Evolutionary conservation across 345 rosid species (phyloP).

Genomic region (Eucalyptus marginata): DNA sequence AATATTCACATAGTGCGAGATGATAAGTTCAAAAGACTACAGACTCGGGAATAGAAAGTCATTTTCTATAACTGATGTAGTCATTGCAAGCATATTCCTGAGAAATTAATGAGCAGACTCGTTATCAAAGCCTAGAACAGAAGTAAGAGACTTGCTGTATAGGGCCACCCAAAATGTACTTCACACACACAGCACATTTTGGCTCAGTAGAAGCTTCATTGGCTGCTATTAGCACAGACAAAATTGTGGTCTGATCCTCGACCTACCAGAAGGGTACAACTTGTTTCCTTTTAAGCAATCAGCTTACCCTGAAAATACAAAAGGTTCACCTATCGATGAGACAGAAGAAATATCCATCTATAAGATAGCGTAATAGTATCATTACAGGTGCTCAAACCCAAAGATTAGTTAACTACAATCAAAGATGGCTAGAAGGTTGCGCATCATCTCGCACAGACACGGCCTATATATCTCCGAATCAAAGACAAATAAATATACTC

Average conservation of each 20-base stretch:
- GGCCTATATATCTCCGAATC: not conserved
- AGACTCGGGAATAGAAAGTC: constrained; percentile 14
- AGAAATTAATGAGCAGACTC: constrained; percentile 33
- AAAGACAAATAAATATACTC: not conserved
- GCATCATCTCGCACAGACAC: not conserved
- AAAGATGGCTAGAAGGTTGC: not conserved
- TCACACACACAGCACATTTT: not conserved
- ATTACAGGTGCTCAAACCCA: not conserved
- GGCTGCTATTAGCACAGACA: not conserved
- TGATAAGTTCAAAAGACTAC: constrained; percentile 14
- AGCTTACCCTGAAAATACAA: not conserved
- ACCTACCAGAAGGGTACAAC: not conserved
- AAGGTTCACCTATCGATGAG: not conserved
- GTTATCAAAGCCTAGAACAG: not conserved
- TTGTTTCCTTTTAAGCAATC: not conserved
- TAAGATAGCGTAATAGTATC: not conserved
- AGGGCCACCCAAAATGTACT: not conserved
- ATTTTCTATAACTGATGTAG: constrained; percentile 8
- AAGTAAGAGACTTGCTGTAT: not conserved
- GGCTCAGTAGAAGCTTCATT: not conserved
- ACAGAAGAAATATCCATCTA: not conserved
- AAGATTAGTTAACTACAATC: not conserved
- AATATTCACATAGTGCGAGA: constrained; percentile 37
- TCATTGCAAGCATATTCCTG: constrained; percentile 23
- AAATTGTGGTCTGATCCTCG: not conserved